Conservation (phyloP, 2,329 filamentous ascomycete genomes). For the Alternaria solani region DNA sequence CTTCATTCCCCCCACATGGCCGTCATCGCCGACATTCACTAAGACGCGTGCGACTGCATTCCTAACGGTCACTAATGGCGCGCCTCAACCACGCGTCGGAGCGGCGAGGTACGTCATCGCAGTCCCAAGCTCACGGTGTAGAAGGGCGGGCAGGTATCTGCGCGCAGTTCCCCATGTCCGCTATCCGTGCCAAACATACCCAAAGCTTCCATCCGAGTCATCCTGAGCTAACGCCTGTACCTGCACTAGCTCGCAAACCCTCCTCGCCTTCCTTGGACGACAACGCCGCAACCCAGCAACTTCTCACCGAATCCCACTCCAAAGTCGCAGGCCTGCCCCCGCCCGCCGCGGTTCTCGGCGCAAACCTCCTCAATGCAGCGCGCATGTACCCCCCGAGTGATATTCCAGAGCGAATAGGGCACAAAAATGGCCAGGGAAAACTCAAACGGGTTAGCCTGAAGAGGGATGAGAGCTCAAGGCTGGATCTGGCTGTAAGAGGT, state of each 20-base stretch:
- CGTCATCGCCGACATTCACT: constrained; percentile 8
- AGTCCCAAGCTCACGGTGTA: neutral
- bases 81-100: constrained; percentile 15
- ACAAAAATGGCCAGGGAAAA: constrained; percentile 20
- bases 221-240: neutral
- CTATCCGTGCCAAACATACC: neutral
- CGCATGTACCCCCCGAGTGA: constrained; percentile 22
- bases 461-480: constrained; percentile 6
- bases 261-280: constrained; percentile 10
- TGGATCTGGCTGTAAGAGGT: constrained; percentile 17
- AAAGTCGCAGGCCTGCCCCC: constrained; percentile 12
- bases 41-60: neutral
- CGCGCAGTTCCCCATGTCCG: neutral
- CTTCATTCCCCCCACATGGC: constrained; percentile 11
- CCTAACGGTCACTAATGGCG: constrained; percentile 13
- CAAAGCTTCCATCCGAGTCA: neutral
- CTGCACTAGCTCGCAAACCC: neutral
- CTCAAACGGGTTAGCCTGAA: constrained; percentile 29
- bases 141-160: neutral
- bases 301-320: constrained; percentile 29
- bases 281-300: constrained; percentile 35
- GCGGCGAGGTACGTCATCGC: constrained; percentile 7
- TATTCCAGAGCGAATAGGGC: constrained; percentile 11
- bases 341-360: constrained; percentile 28
- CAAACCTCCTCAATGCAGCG: constrained; percentile 42